Evolutionary conservation across 768 basidiomycete species (phyloP).

Genomic region (Gloeostereum incarnatum): DNA sequence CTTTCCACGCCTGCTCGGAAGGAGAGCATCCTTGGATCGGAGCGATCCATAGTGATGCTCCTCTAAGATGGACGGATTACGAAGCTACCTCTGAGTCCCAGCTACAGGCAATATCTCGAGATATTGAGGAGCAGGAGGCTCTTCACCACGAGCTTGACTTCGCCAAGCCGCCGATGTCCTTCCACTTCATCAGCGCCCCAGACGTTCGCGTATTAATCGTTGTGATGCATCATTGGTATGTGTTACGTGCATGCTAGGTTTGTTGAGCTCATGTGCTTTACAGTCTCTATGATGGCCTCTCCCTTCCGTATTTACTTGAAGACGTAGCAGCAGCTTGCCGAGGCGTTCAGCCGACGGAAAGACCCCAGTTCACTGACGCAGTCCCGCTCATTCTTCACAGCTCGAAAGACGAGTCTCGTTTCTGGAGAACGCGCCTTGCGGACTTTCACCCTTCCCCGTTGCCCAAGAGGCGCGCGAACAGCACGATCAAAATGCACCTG

Average conservation of each 20-base stretch:
- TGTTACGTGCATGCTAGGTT: too few species aligned
- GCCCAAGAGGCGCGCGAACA: neutral
- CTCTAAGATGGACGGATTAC: conserved; percentile 2
- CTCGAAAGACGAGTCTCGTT: conserved; percentile 2
- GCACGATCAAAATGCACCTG: neutral
- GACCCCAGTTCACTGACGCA: conserved; percentile 5
- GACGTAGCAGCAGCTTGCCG: conserved; percentile 4
- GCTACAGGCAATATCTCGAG: neutral
- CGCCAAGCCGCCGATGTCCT: conserved; percentile 1
- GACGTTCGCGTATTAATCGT: conserved; percentile 2
- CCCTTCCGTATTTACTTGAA: conserved; percentile 5
- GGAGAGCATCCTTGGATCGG: conserved; percentile 5
- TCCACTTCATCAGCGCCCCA: conserved; percentile 4
- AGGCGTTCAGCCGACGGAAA: neutral
- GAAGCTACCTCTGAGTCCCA: neutral
- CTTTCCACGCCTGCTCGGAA: conserved; percentile 1
- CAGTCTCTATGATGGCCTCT: conserved; percentile 6
- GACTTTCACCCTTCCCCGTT: conserved; percentile 1
- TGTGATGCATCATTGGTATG: conserved; percentile 6
- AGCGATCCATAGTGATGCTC: conserved; percentile 3
- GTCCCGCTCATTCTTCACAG: conserved; percentile 5
- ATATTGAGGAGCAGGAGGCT: conserved; percentile 1
- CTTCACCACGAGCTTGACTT: conserved; percentile 3
- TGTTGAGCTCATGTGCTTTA: neutral
- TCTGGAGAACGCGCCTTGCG: conserved; percentile 3